Conservation (phyloP, 768 basidiomycete species). For the Hemileccinum rubropunctum region DNA sequence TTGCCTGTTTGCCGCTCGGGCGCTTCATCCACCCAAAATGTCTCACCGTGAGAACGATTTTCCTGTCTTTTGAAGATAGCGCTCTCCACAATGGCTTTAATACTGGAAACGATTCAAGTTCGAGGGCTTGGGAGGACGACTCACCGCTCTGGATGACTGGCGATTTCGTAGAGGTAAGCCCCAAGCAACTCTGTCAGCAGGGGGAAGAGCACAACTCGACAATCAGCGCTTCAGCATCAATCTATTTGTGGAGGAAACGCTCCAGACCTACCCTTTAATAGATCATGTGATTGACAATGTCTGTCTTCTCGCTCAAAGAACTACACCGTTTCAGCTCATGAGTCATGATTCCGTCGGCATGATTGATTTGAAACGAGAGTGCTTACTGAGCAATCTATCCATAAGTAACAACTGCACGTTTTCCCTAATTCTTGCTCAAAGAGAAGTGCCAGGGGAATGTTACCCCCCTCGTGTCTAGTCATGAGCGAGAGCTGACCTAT, state of each 20-base stretch:
- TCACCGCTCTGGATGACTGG: background rate
- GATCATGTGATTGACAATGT: conserved; percentile 65
- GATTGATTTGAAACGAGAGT: background rate
- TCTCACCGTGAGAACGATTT: no score
- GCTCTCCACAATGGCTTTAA: no score
- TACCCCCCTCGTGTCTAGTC: conserved; percentile 81
- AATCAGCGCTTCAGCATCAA: background rate
- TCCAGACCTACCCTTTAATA: background rate
- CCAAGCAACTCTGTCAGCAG: background rate
- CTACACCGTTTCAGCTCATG: conserved; percentile 30
- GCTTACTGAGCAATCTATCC: conserved; percentile 84
- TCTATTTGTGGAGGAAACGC: background rate
- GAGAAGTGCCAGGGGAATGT: conserved; percentile 75
- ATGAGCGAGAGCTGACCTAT: no score
- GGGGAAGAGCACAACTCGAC: background rate
- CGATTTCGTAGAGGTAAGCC: background rate
- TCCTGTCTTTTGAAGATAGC: no score
- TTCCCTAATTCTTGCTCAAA: conserved; percentile 76
- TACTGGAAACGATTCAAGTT: no score
- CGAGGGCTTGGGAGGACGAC: no score
- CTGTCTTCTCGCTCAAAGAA: conserved; percentile 92
- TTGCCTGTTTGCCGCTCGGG: no score
- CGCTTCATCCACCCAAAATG: no score
- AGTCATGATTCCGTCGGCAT: background rate
- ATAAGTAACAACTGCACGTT: conserved; percentile 86